A percentile compares a stretch with the other conserved stretches of the same genome.
These are phyloP conservation scores for Neoboletus brunneissimus DNA, from an alignment of 768 basidiomycete species.

Conservation along the genomic window DNA sequence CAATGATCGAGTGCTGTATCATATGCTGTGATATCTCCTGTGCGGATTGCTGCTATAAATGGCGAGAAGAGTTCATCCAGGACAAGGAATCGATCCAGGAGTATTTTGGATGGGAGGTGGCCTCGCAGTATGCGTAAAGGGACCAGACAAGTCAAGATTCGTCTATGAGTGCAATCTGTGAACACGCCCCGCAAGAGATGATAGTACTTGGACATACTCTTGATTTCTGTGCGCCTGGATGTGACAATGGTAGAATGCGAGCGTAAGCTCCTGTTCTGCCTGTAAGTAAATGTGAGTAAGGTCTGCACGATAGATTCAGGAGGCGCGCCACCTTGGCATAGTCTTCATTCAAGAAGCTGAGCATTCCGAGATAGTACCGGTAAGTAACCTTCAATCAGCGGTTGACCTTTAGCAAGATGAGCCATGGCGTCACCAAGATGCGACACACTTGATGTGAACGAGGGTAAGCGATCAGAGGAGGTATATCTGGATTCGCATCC, in stretches of 20 bases:
- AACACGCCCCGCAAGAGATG: background rate
- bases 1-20: slow-evolving; percentile 70
- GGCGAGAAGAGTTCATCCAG: slow-evolving; percentile 73
- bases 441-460: slow-evolving; percentile 74
- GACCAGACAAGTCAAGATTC: slow-evolving; percentile 87
- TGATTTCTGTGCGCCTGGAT: slow-evolving; percentile 67
- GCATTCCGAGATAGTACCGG: slow-evolving; percentile 92
- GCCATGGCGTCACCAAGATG: slow-evolving; percentile 8
- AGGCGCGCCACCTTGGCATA: slow-evolving; percentile 64
- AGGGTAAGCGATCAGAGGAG: slow-evolving; percentile 71
- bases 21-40: slow-evolving; percentile 75
- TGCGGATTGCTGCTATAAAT: slow-evolving; percentile 75
- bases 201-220: slow-evolving; percentile 53
- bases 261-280: slow-evolving; percentile 84
- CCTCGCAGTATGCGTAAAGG: slow-evolving; percentile 87
- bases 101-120: slow-evolving; percentile 70
- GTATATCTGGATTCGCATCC: slow-evolving; percentile 81
- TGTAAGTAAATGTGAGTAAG: slow-evolving; percentile 29
- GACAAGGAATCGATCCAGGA: slow-evolving; percentile 71
- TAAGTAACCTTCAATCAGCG: slow-evolving; percentile 72
- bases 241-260: slow-evolving; percentile 85
- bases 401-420: slow-evolving; percentile 13
- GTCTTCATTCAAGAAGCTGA: slow-evolving; percentile 91
- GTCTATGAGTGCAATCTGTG: slow-evolving; percentile 42
- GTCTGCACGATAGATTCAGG: background rate